Percentiles rank a stretch among this genome's conserved stretches.
Conservation (phyloP, 106 monocot genomes). For the Dactylorhiza incarnata region DNA sequence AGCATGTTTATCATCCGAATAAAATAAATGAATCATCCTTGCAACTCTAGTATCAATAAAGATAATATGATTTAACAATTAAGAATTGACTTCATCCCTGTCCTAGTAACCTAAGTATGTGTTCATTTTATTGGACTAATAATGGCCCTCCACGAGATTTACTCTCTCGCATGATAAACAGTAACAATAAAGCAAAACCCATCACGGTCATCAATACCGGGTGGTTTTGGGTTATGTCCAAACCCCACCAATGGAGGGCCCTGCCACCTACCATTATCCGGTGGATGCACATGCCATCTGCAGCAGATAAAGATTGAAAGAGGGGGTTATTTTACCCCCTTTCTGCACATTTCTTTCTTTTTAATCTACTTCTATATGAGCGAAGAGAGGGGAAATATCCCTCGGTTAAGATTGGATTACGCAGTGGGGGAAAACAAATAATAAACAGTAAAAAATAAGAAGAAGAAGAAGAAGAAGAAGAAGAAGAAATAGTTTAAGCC, state of each 20-base stretch:
- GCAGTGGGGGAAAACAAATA: not conserved
- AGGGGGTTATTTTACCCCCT: not conserved
- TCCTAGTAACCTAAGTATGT: too few relatives aligned
- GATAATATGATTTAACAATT: not conserved
- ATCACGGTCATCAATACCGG: not conserved
- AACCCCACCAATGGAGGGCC: slow-evolving; percentile 2
- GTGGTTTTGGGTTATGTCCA: not conserved
- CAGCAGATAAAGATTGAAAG: not conserved
- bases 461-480: not conserved
- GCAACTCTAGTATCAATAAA: not conserved
- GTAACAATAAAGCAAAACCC: not conserved
- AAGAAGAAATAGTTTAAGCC: not conserved
- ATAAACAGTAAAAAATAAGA: not conserved
- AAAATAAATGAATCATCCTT: not conserved
- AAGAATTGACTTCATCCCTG: too few relatives aligned
- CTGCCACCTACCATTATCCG: slow-evolving; percentile 8
- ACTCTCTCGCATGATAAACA: too few relatives aligned
- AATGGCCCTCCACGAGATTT: too few relatives aligned
- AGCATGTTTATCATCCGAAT: not conserved
- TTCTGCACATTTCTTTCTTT: not conserved
- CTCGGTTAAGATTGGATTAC: not conserved
- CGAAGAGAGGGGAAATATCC: not conserved
- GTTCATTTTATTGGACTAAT: too few relatives aligned
- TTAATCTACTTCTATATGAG: not conserved
- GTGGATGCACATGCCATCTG: slow-evolving; percentile 1